These are phyloP conservation scores for Kalanchoe fedtschenkoi DNA, from an alignment of 164 flowering plant species.

Conservation along the genomic window DNA sequence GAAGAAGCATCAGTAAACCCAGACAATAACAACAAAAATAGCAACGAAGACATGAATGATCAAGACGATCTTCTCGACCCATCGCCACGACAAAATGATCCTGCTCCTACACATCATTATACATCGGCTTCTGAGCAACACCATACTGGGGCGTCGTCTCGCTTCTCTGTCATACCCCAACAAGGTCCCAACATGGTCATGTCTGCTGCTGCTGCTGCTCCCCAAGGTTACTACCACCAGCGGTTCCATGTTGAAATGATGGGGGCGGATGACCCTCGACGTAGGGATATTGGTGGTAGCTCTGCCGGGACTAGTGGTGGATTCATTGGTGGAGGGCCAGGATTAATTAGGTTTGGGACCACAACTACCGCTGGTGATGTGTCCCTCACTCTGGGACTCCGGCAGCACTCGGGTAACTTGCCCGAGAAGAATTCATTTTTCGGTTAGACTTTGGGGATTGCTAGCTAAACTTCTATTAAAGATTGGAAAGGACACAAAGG, in stretches of 20 bases:
- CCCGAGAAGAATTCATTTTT: constrained; percentile 53
- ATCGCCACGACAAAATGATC: background rate
- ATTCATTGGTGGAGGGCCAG: constrained; percentile 19
- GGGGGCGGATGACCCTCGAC: background rate
- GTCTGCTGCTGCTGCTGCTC: background rate
- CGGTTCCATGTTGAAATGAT: constrained; percentile 5
- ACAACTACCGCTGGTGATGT: constrained; percentile 40
- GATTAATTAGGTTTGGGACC: constrained; percentile 53
- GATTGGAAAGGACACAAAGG: constrained; percentile 4
- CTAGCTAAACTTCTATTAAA: no score
- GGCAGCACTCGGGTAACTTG: constrained; percentile 56
- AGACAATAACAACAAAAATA: constrained; percentile 16
- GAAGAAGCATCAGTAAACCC: constrained; percentile 23
- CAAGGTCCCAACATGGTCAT: background rate
- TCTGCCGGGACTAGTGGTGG: constrained; percentile 14
- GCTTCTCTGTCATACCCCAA: background rate
- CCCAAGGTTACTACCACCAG: background rate
- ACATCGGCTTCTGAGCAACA: background rate
- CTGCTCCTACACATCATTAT: background rate
- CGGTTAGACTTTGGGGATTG: constrained; percentile 40
- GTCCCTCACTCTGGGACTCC: constrained; percentile 74
- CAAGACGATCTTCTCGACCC: background rate
- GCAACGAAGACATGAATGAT: constrained; percentile 9
- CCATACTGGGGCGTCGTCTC: background rate
- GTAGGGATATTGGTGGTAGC: background rate